These are phyloP conservation scores for Ciborinia camelliae DNA, from an alignment of 2,329 filamentous ascomycete species.

Conservation along the genomic window DNA sequence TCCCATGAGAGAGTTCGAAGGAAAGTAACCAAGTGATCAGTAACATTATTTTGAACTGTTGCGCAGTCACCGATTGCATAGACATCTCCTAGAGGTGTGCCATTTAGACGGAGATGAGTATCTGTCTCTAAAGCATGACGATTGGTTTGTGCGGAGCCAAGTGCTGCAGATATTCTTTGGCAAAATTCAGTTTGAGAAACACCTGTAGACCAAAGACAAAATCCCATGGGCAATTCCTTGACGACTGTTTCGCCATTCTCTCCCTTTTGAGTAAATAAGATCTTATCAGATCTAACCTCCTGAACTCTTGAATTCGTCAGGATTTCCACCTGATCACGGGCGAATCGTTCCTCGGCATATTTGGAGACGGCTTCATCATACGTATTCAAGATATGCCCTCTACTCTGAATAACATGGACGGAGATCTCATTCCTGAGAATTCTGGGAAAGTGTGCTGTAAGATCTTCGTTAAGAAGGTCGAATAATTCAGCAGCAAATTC, in stretches of 20 bases:
- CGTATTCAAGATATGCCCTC: constrained; percentile 93
- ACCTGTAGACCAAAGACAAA: constrained; percentile 97
- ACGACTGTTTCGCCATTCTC: constrained; percentile 70
- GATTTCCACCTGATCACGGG: constrained; percentile 86
- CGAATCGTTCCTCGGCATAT: constrained; percentile 88
- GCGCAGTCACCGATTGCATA: constrained; percentile 96
- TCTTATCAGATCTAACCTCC: constrained; percentile 78
- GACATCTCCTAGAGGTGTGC: constrained; percentile 86
- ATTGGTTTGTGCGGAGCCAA: constrained; percentile 77
- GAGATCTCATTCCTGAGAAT: constrained; percentile 96
- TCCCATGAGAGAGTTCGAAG: constrained; percentile 88
- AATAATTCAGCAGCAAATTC: constrained; percentile 97
- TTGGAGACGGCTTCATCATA: constrained; percentile 93
- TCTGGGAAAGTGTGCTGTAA: constrained; percentile 77
- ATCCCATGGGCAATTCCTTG: constrained; percentile 93
- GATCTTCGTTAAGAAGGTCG: constrained; percentile 93
- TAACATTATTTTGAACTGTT: constrained; percentile 96
- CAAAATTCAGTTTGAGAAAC: constrained; percentile 82
- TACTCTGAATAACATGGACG: constrained; percentile 92
- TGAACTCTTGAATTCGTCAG: constrained; percentile 91
- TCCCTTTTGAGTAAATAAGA: constrained; percentile 81
- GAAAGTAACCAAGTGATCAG: constrained; percentile 86
- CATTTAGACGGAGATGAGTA: constrained; percentile 82
- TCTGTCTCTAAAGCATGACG: constrained; percentile 91
- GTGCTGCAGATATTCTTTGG: constrained; percentile 70